These are phyloP conservation scores for Fusarium brachygibbosum DNA, from an alignment of 2,329 filamentous ascomycete species.

Conservation along the genomic window DNA sequence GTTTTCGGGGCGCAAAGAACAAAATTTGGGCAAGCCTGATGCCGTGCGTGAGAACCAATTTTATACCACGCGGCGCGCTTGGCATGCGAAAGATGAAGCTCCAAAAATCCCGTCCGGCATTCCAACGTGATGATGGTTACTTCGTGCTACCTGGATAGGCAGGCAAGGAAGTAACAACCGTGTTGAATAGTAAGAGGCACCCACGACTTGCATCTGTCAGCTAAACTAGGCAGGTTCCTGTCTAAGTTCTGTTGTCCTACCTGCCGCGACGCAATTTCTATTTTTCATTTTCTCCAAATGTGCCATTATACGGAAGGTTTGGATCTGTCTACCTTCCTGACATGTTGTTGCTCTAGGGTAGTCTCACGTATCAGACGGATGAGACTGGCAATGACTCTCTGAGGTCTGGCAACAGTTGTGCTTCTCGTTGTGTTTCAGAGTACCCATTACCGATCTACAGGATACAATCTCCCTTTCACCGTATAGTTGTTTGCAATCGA, in stretches of 20 bases:
- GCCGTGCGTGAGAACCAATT: neutral
- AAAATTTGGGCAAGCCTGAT: neutral
- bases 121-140: neutral
- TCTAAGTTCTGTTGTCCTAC: neutral
- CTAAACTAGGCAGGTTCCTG: neutral
- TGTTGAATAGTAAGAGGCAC: neutral
- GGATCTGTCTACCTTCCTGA: neutral
- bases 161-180: neutral
- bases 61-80: neutral
- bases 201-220: neutral
- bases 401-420: no score
- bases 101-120: neutral
- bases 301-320: neutral
- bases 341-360: neutral
- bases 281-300: neutral
- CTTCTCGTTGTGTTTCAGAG: neutral
- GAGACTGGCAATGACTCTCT: no score
- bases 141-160: neutral
- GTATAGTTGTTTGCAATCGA: neutral
- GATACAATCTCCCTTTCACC: neutral
- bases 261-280: neutral
- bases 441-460: no score
- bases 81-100: neutral
- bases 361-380: neutral
- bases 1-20: neutral